Base-by-base conservation (phyloP, 2,329 filamentous ascomycete species). In the Calonectria hongkongensis region DNA sequence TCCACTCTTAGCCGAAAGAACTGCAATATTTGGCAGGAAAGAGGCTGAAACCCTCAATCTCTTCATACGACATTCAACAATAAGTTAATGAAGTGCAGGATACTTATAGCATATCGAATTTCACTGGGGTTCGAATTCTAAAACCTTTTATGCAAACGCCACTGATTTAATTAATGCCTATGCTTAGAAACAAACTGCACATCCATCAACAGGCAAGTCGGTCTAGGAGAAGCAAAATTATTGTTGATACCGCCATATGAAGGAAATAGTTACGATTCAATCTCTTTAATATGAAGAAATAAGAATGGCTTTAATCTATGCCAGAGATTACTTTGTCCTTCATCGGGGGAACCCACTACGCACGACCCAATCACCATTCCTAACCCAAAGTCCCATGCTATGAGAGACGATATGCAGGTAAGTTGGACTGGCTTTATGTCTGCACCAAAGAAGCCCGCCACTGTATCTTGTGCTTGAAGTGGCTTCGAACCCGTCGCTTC, bases 341-440 rank as follows among this genome's bases (percentile, higher is more conserved):
- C 33, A 2, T 41, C 21, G 18, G 33, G 33, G 1, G 54, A 25
- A 16, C 21, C 18, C 3, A 27, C 15, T 6, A 27, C 6, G 8
- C 41, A 60, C 9, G 33, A 60, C 27, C 33, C 13, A 3, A 60
- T 21, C 7, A 60, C 8, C 33, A 60, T 60, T 3, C 54, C 54
- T 18, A 60, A 27, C 7, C 33, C 21, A 18, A 60, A 60, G 36
- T 60, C 54, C 54, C 54, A 60, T 18, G 21, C 54, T 9, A 60
- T 13, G 13, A 41, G 54, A 12, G 54, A 41, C 3, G 54, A 60
- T 16, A 60, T n/a, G 9, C 33, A 39, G 16, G 54, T 28, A 4
- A 60, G 21, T 4, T 5, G 1, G 8, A 60, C 15, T 10, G 33
- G 13, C 8, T 27, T 18, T 18, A 7, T 41, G 0, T 60, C 8